Evolutionary conservation across 495 filamentous ascomycete genomes (phyloP), one percentile per base, ranked within the genome.

Genomic region (Hypoxylon crocopeplum): DNA sequence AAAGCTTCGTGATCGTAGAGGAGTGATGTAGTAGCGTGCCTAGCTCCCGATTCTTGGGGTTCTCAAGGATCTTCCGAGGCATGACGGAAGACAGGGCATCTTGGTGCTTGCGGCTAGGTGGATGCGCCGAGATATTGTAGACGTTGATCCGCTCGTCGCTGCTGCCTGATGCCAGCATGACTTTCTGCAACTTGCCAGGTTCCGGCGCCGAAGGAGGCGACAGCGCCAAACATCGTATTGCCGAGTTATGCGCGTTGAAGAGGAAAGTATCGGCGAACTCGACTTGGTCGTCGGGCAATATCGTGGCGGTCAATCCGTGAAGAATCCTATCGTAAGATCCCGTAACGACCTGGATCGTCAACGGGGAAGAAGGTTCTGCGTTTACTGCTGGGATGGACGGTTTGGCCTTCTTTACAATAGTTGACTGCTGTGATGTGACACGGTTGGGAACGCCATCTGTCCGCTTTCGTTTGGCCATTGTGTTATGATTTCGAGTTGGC

Each of bases 71-170:
- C 17, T 88, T 84, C 34, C 85, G 87, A 21, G 86, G 84, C 17
- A 82, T 77, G 29, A 93, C 72, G 11, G 84, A 84, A 24, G 86
- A 84, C 40, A 88, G 22, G 62, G 72, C 21, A 62, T 83, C 62
- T 72, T 76, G 53, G 65, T 62, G 63, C 71, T 66, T 80, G 60
- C 49, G 72, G 57, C 52, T 70, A 0, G 90, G 87, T 8, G 88
- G 82, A 29, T 83, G 79, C 22, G 89, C 88, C 10, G 92, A 94
- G 40, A 99, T 77, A 41, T 88, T 88, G 79, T 97, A 98, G 53
- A 99, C 82, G 69, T 98, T 96, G 76, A 99, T 90, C 32, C 89
- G 87, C 72, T 96, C 91, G 75, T 99, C 94, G 16, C 90, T 91
- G 71, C 88, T 86, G 53, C 95, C 96, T 22, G 84, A 95, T 39